phyloP scores from a whole-genome alignment of 2,329 filamentous ascomycete genomes.

The Phialophora tarda region DNA sequence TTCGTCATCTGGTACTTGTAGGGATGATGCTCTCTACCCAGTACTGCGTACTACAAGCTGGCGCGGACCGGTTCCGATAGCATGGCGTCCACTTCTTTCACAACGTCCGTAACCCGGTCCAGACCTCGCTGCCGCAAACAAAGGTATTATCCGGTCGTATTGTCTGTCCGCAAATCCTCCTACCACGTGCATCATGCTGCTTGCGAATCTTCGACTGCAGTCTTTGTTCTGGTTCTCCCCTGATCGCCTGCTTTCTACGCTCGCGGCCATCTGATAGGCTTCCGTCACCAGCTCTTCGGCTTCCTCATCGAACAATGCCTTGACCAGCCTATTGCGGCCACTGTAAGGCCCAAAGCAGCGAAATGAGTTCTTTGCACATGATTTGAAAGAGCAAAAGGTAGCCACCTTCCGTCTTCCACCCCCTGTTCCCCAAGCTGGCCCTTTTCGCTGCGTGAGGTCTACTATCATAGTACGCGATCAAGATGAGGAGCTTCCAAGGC shows the following conservation, averaged over 20 bases:
- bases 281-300: not conserved
- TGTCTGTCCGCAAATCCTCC: slow-evolving; percentile 15
- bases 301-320: not conserved
- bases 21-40: not conserved
- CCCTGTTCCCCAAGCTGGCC: slow-evolving; percentile 24
- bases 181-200: slow-evolving; percentile 24
- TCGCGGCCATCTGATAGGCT: slow-evolving; percentile 9
- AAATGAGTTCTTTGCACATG: slow-evolving; percentile 11
- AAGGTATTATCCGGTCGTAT: slow-evolving; percentile 18
- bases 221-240: slow-evolving; percentile 22
- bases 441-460: slow-evolving; percentile 20
- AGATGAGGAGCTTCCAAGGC: slow-evolving; percentile 30
- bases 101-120: slow-evolving; percentile 3
- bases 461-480: slow-evolving; percentile 19
- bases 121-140: slow-evolving; percentile 19
- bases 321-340: slow-evolving; percentile 24
- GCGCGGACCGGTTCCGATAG: not conserved
- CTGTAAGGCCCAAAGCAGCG: slow-evolving; percentile 25
- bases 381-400: slow-evolving; percentile 20
- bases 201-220: slow-evolving; percentile 4
- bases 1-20: not conserved
- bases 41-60: too few relatives aligned
- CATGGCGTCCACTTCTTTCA: not conserved
- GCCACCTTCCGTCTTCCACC: not conserved
- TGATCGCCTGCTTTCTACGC: slow-evolving; percentile 18